phyloP scores from a whole-genome alignment of 495 filamentous ascomycete genomes.

The Penicillium daleae region DNA sequence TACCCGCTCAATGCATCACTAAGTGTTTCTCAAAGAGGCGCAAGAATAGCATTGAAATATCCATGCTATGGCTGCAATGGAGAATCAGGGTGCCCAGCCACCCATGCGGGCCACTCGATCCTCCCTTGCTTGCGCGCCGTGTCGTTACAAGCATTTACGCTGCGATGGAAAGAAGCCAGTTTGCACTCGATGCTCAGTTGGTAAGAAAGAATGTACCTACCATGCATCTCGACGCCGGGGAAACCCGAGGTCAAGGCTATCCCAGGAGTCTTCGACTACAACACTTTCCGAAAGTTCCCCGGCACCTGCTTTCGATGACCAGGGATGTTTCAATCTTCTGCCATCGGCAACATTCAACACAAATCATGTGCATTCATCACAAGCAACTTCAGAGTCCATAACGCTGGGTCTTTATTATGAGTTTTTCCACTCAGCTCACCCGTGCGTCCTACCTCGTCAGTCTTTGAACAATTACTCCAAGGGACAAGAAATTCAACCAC shows the following conservation, averaged over 20 bases:
- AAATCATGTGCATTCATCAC: background rate
- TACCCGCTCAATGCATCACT: background rate
- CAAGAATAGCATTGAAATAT: background rate
- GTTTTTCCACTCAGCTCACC: slow-evolving; percentile 29
- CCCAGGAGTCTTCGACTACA: background rate
- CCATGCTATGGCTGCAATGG: background rate
- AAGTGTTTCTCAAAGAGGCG: background rate
- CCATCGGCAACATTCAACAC: background rate
- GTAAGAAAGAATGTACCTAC: slow-evolving; percentile 22
- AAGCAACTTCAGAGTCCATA: background rate
- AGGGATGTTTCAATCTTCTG: background rate
- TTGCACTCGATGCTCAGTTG: slow-evolving; percentile 23
- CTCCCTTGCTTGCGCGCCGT: slow-evolving; percentile 29
- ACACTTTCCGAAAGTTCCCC: background rate
- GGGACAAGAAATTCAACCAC: background rate
- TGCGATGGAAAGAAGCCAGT: slow-evolving; percentile 26
- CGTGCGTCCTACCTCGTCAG: slow-evolving; percentile 25
- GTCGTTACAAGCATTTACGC: slow-evolving; percentile 31
- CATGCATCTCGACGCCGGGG: background rate
- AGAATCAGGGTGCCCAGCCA: background rate
- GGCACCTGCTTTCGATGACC: background rate
- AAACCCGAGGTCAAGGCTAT: background rate
- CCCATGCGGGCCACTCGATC: slow-evolving; percentile 12
- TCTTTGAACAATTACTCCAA: slow-evolving; percentile 15
- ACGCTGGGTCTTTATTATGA: slow-evolving; percentile 14